Conservation (phyloP, 2,329 filamentous ascomycete species). For the Alternaria triticimaculans region DNA sequence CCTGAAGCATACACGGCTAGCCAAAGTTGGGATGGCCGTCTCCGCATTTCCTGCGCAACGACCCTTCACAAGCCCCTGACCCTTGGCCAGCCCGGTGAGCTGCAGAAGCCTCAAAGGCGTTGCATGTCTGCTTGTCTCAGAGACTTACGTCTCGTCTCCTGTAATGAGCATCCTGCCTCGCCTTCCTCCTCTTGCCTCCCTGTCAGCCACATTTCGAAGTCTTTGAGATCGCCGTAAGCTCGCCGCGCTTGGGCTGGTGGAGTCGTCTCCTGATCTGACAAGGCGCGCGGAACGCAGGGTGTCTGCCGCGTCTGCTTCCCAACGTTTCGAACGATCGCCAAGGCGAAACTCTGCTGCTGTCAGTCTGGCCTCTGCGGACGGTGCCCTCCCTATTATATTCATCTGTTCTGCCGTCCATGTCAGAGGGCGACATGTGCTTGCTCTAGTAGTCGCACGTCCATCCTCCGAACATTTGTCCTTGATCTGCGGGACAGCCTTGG, state of each 20-base stretch:
- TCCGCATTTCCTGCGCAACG: constrained; percentile 51
- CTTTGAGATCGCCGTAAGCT: constrained; percentile 30
- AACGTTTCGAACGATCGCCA: constrained; percentile 45
- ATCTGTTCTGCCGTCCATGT: constrained; percentile 39
- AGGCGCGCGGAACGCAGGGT: constrained; percentile 32
- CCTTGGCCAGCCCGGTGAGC: constrained; percentile 46
- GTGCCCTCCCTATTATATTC: constrained; percentile 25
- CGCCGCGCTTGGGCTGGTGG: constrained; percentile 28
- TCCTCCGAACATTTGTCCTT: constrained; percentile 34
- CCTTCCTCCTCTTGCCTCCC: constrained; percentile 30
- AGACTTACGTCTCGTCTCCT: constrained; percentile 41
- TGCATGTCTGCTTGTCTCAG: constrained; percentile 42
- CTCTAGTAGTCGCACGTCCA: constrained; percentile 42
- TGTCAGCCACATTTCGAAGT: constrained; percentile 27
- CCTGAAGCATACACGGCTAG: constrained; percentile 48
- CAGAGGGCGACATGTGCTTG: constrained; percentile 47
- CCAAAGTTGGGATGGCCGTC: constrained; percentile 48
- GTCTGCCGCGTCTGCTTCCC: constrained; percentile 33
- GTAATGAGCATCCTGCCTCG: constrained; percentile 43
- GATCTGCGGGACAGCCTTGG: constrained; percentile 40
- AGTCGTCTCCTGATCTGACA: constrained; percentile 29
- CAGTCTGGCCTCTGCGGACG: constrained; percentile 31
- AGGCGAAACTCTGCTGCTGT: constrained; percentile 33
- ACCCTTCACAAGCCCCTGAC: constrained; percentile 49
- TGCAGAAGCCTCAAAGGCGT: constrained; percentile 52